A percentile compares a stretch with the other conserved stretches of the same genome.
These are phyloP conservation scores for Furcasterigmium sp. DNA, from an alignment of 2,329 filamentous ascomycete genomes.

Conservation along the genomic window DNA sequence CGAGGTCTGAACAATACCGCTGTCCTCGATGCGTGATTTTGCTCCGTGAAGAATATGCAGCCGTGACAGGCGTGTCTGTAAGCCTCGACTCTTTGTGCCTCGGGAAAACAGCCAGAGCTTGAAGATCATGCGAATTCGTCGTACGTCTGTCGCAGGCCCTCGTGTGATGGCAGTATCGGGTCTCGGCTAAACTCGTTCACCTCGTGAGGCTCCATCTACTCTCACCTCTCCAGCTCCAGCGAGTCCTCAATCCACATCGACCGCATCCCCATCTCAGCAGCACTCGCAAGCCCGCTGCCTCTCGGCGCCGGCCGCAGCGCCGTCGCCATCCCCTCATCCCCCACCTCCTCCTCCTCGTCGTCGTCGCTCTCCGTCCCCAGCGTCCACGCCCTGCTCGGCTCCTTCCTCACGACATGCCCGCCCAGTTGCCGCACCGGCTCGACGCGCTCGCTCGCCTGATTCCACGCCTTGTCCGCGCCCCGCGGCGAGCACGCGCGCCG, in stretches of 20 bases:
- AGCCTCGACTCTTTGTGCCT: too few species aligned
- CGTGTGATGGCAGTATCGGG: too few species aligned
- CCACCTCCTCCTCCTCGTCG: neutral
- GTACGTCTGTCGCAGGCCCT: too few species aligned
- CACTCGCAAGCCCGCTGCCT: neutral
- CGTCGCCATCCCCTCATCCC: neutral
- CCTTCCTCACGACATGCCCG: neutral
- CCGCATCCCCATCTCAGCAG: neutral
- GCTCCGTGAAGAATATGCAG: too few species aligned
- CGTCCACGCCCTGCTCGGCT: neutral
- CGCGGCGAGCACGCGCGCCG: neutral
- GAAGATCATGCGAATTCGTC: too few species aligned
- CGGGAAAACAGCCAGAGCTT: too few species aligned
- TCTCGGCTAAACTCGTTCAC: too few species aligned
- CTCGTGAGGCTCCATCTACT: too few species aligned
- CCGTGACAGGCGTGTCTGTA: too few species aligned
- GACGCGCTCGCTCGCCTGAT: neutral
- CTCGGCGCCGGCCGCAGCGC: neutral
- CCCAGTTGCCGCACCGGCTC: neutral
- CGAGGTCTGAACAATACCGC: too few species aligned
- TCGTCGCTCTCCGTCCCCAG: neutral
- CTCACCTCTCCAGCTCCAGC: neutral
- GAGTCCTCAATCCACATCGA: neutral
- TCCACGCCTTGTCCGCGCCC: neutral
- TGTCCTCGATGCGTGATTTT: too few species aligned